Percentiles rank a stretch among this genome's conserved stretches.
phyloP scores from a whole-genome alignment of 257 asterid species.

The Leptodermis oblonga region DNA sequence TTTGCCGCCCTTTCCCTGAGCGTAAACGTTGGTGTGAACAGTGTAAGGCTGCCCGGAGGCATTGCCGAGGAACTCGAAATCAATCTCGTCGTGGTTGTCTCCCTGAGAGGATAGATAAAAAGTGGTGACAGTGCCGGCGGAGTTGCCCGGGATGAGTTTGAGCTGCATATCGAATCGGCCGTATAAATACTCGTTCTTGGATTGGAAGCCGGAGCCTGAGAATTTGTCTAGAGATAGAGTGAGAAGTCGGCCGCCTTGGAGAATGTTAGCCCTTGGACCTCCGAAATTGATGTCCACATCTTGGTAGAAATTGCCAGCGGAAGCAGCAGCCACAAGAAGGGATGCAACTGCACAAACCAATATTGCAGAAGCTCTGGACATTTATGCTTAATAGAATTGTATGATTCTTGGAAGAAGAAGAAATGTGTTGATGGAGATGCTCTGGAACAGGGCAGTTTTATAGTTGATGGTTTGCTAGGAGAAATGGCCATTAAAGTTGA shows the following conservation, averaged over 20 bases:
- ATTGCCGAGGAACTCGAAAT: constrained; percentile 36
- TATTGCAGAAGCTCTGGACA: not conserved
- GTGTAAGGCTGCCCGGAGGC: constrained; percentile 34
- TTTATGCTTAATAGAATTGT: too few relatives aligned
- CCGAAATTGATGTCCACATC: too few relatives aligned
- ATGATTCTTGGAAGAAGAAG: not conserved
- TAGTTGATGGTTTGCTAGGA: not conserved
- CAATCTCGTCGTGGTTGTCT: constrained; percentile 31
- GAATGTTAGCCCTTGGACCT: too few relatives aligned
- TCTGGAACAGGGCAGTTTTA: not conserved
- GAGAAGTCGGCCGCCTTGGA: too few relatives aligned
- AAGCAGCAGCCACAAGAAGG: constrained; percentile 13
- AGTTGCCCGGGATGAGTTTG: constrained; percentile 39
- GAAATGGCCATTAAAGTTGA: not conserved
- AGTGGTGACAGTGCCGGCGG: constrained; percentile 43
- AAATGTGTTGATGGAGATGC: not conserved
- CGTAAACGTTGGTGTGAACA: constrained; percentile 37
- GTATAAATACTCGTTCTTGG: too few relatives aligned
- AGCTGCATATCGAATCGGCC: too few relatives aligned
- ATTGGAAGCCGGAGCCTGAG: too few relatives aligned
- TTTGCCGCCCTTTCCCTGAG: too few relatives aligned
- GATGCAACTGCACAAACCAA: not conserved
- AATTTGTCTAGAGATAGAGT: too few relatives aligned
- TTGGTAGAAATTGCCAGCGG: too few relatives aligned
- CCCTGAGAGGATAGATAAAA: constrained; percentile 30